These are phyloP conservation scores for Aureobasidium sp. DNA, from an alignment of 2,329 filamentous ascomycete species.

Conservation along the genomic window DNA sequence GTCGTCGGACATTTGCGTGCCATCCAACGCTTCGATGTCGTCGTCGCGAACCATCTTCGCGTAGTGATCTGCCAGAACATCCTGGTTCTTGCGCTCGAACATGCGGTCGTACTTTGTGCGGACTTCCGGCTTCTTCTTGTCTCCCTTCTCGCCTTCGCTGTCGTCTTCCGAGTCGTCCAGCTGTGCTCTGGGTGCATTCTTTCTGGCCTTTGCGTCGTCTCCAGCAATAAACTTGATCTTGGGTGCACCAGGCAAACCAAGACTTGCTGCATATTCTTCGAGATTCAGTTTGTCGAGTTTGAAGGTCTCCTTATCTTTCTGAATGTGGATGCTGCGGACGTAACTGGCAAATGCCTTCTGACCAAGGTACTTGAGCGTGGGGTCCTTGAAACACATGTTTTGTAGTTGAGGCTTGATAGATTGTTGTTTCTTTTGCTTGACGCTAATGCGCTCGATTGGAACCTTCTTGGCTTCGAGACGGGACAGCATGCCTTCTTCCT, in stretches of 20 bases:
- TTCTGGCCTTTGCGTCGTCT: constrained; percentile 74
- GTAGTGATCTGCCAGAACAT: constrained; percentile 91
- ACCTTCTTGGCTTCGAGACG: constrained; percentile 83
- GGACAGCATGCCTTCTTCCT: constrained; percentile 85
- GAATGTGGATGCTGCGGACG: constrained; percentile 71
- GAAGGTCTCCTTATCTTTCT: constrained; percentile 89
- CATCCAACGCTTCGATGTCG: constrained; percentile 27
- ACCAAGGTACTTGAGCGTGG: constrained; percentile 85
- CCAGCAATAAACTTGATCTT: constrained; percentile 91
- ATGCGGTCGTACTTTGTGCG: constrained; percentile 95
- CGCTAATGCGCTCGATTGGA: constrained; percentile 75
- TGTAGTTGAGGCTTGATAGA: constrained; percentile 78
- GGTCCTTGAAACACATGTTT: constrained; percentile 92
- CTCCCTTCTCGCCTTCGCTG: constrained; percentile 39
- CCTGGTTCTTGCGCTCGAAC: constrained; percentile 95
- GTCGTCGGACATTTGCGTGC: constrained; percentile 40
- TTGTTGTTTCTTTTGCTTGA: constrained; percentile 81
- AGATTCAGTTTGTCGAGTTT: constrained; percentile 73
- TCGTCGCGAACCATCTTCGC: constrained; percentile 68
- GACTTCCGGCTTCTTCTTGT: constrained; percentile 55
- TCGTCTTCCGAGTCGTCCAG: constrained; percentile 53
- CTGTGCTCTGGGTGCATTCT: constrained; percentile 69
- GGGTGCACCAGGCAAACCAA: constrained; percentile 84
- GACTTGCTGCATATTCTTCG: constrained; percentile 73
- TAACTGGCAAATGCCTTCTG: constrained; percentile 96